A percentile compares a stretch with the other conserved stretches of the same genome.
Conservation (phyloP, 2,329 filamentous ascomycete genomes). For the Cercospora janseana region DNA sequence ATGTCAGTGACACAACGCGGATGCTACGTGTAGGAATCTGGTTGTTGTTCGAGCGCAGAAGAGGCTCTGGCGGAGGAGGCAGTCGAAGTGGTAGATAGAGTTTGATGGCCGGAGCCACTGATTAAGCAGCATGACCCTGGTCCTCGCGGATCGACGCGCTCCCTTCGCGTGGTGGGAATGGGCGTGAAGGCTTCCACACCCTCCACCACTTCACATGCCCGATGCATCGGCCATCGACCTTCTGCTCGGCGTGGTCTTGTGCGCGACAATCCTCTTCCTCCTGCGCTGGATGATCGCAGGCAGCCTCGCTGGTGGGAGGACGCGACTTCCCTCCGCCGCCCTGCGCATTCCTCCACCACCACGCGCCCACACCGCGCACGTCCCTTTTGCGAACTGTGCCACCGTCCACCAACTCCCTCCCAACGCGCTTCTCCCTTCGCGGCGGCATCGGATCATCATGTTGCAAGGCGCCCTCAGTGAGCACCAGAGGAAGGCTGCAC, state of each 20-base stretch:
- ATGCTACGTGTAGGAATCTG: too few species aligned
- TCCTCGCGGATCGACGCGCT: conserved; percentile 4
- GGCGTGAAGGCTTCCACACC: neutral
- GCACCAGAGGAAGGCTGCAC: conserved; percentile 39
- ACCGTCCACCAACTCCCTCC: conserved; percentile 3
- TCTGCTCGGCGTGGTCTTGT: conserved; percentile 14
- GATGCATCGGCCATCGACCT: conserved; percentile 4
- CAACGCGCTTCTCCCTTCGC: conserved; percentile 12
- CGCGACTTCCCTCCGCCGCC: conserved; percentile 29
- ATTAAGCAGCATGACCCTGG: neutral
- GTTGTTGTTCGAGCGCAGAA: too few species aligned
- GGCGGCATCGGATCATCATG: conserved; percentile 36
- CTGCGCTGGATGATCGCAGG: conserved; percentile 35
- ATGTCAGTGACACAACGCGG: too few species aligned
- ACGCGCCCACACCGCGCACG: conserved; percentile 12
- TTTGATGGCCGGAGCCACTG: neutral
- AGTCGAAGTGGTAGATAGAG: too few species aligned
- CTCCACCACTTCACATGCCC: conserved; percentile 9
- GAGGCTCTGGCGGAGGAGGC: too few species aligned
- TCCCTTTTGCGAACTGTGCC: conserved; percentile 14
- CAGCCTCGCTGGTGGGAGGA: conserved; percentile 29
- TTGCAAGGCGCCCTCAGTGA: conserved; percentile 43
- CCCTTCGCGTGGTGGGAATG: conserved; percentile 8
- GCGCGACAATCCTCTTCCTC: conserved; percentile 19
- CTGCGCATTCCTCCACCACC: conserved; percentile 20